phyloP scores from a whole-genome alignment of 345 rosid genomes.

The Rhizophora mangle region DNA sequence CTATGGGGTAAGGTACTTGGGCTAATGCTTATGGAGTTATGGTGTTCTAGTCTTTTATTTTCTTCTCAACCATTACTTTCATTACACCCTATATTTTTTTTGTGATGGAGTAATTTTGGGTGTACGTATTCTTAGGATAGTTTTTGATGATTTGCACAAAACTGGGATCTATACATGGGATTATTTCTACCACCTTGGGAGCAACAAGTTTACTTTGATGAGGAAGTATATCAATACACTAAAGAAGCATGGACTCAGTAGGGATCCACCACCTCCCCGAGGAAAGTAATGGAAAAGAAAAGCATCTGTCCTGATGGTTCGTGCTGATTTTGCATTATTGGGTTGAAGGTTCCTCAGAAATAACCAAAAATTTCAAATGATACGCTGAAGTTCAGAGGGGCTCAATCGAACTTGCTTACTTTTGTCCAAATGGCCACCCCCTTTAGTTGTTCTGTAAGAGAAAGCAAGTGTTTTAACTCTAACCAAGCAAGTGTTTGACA shows the following conservation, averaged over 20 bases:
- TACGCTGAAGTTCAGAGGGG: background rate
- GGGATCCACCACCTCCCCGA: slow-evolving; percentile 59
- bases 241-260: slow-evolving; percentile 78
- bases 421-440: too few species aligned
- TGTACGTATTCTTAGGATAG: slow-evolving; percentile 46
- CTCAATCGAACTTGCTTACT: background rate
- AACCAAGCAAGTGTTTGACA: too few species aligned
- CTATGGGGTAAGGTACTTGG: slow-evolving; percentile 85
- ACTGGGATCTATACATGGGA: slow-evolving; percentile 96
- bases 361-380: background rate
- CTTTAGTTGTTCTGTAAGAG: too few species aligned
- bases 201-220: slow-evolving; percentile 75
- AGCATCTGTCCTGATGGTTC: background rate
- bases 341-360: background rate
- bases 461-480: too few species aligned
- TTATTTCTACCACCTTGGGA: slow-evolving; percentile 74
- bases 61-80: background rate
- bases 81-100: background rate
- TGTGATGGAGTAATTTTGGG: slow-evolving; percentile 1
- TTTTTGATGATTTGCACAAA: slow-evolving; percentile 90
- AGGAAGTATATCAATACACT: slow-evolving; percentile 70
- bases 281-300: slow-evolving; percentile 39
- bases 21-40: background rate
- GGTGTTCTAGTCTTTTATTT: background rate
- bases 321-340: background rate